Conservation (phyloP, 2,329 filamentous ascomycete genomes). For the Ceratocystis variospora region DNA sequence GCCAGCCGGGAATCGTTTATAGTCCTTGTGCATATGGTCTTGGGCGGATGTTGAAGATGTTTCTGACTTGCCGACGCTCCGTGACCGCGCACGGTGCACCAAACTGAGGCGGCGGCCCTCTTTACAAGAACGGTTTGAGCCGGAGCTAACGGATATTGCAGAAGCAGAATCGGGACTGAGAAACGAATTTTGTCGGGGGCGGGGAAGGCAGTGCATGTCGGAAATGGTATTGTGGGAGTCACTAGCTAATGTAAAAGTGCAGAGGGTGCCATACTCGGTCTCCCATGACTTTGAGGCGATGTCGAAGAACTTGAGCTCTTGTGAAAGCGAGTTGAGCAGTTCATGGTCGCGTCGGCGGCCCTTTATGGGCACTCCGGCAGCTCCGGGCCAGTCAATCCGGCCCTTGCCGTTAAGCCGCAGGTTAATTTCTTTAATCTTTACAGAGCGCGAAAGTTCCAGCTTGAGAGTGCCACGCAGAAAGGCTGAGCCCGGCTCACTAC, state of each 20-base stretch:
- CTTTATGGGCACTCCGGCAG: constrained; percentile 69
- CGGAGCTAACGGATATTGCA: not conserved
- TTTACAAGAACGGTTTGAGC: not conserved
- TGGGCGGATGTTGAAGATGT: not conserved
- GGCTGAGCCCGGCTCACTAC: constrained; percentile 54
- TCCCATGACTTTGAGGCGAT: constrained; percentile 49
- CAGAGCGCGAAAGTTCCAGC: constrained; percentile 69
- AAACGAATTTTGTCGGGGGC: not conserved
- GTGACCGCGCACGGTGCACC: constrained; percentile 51
- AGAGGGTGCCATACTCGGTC: constrained; percentile 49
- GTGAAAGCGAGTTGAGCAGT: constrained; percentile 55
- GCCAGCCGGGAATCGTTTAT: constrained; percentile 71
- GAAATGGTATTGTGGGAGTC: not conserved
- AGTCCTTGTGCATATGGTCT: constrained; percentile 47
- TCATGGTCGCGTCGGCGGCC: constrained; percentile 72
- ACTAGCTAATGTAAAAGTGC: constrained; percentile 32
- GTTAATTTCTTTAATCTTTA: constrained; percentile 84
- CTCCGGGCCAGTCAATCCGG: constrained; percentile 91
- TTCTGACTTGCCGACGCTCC: constrained; percentile 59
- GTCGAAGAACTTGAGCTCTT: constrained; percentile 88
- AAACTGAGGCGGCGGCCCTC: constrained; percentile 9
- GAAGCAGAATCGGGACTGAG: constrained; percentile 9
- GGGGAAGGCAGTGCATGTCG: not conserved
- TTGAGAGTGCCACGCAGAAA: constrained; percentile 75
- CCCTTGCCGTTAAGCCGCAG: constrained; percentile 76